phyloP scores from a whole-genome alignment of 257 asterid genomes.

The Petunia axillaris region DNA sequence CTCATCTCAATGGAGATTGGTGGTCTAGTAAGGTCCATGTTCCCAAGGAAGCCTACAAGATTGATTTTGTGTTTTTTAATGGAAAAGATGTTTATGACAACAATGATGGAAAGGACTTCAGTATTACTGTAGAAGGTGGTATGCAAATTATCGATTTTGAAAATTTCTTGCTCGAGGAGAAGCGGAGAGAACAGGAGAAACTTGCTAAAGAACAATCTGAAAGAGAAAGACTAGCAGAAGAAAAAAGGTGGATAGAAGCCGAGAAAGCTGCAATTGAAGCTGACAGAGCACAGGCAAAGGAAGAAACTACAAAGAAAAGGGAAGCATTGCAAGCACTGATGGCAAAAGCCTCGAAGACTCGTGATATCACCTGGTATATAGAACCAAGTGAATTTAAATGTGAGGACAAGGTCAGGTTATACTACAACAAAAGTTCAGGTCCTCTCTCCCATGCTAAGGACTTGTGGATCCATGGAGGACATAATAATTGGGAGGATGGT shows the following conservation, averaged over 20 bases:
- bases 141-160: slow-evolving; percentile 79
- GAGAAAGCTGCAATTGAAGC: slow-evolving; percentile 71
- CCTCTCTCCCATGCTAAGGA: slow-evolving; percentile 65
- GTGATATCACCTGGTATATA: slow-evolving; percentile 68
- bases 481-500: slow-evolving; percentile 81
- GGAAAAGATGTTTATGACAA: slow-evolving; percentile 87
- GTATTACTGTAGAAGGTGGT: slow-evolving; percentile 72
- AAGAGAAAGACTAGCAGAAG: slow-evolving; percentile 71
- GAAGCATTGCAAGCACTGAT: slow-evolving; percentile 48
- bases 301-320: slow-evolving; percentile 63
- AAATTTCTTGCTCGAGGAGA: slow-evolving; percentile 90
- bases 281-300: slow-evolving; percentile 79
- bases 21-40: slow-evolving; percentile 86
- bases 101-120: slow-evolving; percentile 76
- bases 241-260: slow-evolving; percentile 71
- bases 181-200: slow-evolving; percentile 73
- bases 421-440: slow-evolving; percentile 76
- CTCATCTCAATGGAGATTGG: slow-evolving; percentile 83
- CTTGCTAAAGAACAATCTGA: slow-evolving; percentile 73
- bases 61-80: slow-evolving; percentile 87
- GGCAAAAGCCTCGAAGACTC: slow-evolving; percentile 49
- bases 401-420: slow-evolving; percentile 61
- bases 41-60: slow-evolving; percentile 89
- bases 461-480: slow-evolving; percentile 94
- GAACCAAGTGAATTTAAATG: slow-evolving; percentile 67